Conservation (phyloP, 1,284 basidiomycete genomes). For the Ceratobasidium sp. region DNA sequence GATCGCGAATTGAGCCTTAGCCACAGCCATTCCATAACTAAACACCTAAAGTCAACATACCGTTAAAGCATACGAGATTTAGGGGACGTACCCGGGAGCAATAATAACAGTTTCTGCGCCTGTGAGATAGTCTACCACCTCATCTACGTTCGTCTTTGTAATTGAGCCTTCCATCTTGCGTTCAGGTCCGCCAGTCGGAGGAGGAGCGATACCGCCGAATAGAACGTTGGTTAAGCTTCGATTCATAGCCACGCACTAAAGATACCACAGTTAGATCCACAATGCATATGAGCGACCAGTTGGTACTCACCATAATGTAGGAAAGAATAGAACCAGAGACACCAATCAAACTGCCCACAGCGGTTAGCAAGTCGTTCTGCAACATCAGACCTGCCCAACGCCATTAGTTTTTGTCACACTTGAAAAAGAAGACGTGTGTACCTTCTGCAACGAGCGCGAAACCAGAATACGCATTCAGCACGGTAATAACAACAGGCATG, state of each 20-base stretch:
- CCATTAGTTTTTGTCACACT: not conserved
- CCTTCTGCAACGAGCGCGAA: slow-evolving; percentile 93
- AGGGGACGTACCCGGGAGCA: slow-evolving; percentile 58
- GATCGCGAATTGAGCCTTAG: slow-evolving; percentile 89
- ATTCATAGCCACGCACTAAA: slow-evolving; percentile 90
- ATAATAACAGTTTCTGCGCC: slow-evolving; percentile 88
- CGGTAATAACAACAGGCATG: slow-evolving; percentile 86
- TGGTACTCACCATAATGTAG: slow-evolving; percentile 81
- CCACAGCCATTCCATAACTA: slow-evolving; percentile 90
- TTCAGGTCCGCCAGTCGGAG: slow-evolving; percentile 66
- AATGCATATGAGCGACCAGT: slow-evolving; percentile 19
- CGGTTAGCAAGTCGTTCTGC: slow-evolving; percentile 84
- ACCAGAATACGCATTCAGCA: slow-evolving; percentile 89
- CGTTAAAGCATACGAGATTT: slow-evolving; percentile 60
- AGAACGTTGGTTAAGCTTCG: slow-evolving; percentile 81
- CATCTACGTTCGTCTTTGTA: slow-evolving; percentile 80
- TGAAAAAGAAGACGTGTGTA: slow-evolving; percentile 50
- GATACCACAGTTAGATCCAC: slow-evolving; percentile 48
- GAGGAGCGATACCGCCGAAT: slow-evolving; percentile 80
- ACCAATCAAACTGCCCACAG: slow-evolving; percentile 84
- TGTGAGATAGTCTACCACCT: slow-evolving; percentile 79
- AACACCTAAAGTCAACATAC: slow-evolving; percentile 59
- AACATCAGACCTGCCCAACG: slow-evolving; percentile 79
- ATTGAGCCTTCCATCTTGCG: slow-evolving; percentile 85
- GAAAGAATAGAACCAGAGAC: slow-evolving; percentile 79